Evolutionary conservation across 768 basidiomycete genomes (phyloP).

Genomic region (Phanerochaete sordida): DNA sequence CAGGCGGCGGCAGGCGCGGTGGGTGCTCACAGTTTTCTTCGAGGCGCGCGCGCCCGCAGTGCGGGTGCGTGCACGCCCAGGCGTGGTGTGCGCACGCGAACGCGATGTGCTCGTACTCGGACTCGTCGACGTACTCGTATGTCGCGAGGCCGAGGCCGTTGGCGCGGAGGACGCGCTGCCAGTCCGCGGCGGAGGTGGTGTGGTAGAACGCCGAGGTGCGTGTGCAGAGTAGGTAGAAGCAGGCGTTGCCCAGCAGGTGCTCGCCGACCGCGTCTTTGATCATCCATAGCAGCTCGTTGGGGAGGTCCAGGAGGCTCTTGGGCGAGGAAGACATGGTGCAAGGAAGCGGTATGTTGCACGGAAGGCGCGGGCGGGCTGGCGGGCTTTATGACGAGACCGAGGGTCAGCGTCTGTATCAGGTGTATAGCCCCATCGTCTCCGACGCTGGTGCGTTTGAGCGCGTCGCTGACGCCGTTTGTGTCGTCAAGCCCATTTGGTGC

Average conservation of each 20-base stretch:
- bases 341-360: no score
- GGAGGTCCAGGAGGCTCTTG: neutral
- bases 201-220: neutral
- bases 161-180: neutral
- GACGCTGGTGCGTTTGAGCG: no score
- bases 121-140: neutral
- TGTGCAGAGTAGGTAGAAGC: neutral
- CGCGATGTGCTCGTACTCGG: neutral
- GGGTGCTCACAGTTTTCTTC: neutral
- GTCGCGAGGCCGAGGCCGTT: neutral
- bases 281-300: neutral
- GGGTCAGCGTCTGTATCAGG: neutral
- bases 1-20: neutral
- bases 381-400: no score
- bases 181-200: neutral
- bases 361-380: no score
- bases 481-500: no score
- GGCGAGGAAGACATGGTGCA: neutral
- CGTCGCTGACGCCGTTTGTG: no score
- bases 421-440: no score
- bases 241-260: neutral
- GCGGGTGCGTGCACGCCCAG: neutral
- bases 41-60: neutral
- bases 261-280: neutral
- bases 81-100: neutral